Evolutionary conservation across 306 rosid genomes (phyloP), one percentile per base, ranked within the genome.

Genomic region (Vigna radiata): DNA sequence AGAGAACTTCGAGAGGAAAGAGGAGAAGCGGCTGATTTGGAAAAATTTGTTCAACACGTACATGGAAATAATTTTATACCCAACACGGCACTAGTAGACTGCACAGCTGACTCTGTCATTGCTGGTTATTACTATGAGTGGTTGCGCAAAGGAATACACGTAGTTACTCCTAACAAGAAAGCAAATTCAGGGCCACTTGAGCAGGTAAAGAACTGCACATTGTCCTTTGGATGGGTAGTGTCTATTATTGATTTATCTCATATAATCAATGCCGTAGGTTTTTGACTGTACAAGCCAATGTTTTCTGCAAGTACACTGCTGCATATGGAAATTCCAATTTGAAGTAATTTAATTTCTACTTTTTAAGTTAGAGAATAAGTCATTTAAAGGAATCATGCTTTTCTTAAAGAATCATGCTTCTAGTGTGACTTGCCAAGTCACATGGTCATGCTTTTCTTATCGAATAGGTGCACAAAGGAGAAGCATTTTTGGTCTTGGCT

Each of bases 161-260:
- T 95, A 66, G 83, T 95, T 76, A 95, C 99, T 77, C 99, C 97
- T 58, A 95, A 95, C 78, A 95, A 95, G 85, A 95, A 90, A 84
- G 97, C 99, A 15, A 95, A 92, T 82, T 95, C 99, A 27, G 99
- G 99, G 70, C 99, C 97, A 25, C 93, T 95, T 79, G 93, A 95
- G 86, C 97, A 92, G 94, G 99, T 95, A 80, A 62, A 68, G 58
- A 23, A 77, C 31, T 72, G 62, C 68, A 71, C 60, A 8, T 49
- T 78, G 53, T 59, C 44, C 46, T 41, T 75, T 18, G 56, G 70
- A 43, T 83, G 73, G 58, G 54, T 81, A 67, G 5, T 18, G 73
- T 69, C 21, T 82, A 48, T 72, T 63, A 43, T 69, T 62, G 46
- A 21, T 13, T 81, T 49, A 58, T 46, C 63, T 48, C 11, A 36